phyloP scores from a whole-genome alignment of 2,329 filamentous ascomycete species.

The Aspergillus amoenus region DNA sequence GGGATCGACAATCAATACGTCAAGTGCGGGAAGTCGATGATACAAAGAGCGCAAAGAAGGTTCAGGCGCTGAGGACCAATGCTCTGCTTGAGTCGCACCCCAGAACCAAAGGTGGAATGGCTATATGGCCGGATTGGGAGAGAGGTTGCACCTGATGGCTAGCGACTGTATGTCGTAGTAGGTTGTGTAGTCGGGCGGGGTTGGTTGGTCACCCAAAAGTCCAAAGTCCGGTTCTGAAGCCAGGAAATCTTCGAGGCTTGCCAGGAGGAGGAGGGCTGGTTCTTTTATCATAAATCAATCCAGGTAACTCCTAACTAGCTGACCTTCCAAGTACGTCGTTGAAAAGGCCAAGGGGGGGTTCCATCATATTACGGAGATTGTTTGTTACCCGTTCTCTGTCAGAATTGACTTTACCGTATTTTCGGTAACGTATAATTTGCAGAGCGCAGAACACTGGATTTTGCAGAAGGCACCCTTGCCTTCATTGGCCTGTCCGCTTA shows the following conservation, averaged over 20 bases:
- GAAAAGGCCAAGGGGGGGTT: background rate
- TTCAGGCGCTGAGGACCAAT: background rate
- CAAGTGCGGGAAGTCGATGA: conserved; percentile 16
- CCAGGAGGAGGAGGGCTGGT: background rate
- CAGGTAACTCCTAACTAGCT: background rate
- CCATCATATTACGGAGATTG: conserved; percentile 8
- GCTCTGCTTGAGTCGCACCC: background rate
- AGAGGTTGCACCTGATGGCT: conserved; percentile 10
- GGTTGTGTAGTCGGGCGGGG: background rate
- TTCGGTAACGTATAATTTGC: background rate
- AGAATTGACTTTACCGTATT: conserved; percentile 8
- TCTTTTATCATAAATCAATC: conserved; percentile 9
- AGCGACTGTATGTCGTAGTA: background rate
- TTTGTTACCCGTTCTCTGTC: conserved; percentile 10
- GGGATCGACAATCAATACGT: conserved; percentile 12
- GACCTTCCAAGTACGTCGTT: conserved; percentile 4
- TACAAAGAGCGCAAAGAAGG: conserved; percentile 12
- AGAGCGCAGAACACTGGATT: background rate
- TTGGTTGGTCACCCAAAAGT: conserved; percentile 6
- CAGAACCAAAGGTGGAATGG: conserved; percentile 5
- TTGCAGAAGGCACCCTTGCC: background rate
- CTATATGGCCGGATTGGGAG: conserved; percentile 10
- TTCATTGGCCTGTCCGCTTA: background rate
- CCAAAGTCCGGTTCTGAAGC: conserved; percentile 5
- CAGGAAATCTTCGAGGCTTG: conserved; percentile 8